These are phyloP conservation scores for Venustampulla echinocandica DNA, from an alignment of 495 filamentous ascomycete species.

Conservation along the genomic window DNA sequence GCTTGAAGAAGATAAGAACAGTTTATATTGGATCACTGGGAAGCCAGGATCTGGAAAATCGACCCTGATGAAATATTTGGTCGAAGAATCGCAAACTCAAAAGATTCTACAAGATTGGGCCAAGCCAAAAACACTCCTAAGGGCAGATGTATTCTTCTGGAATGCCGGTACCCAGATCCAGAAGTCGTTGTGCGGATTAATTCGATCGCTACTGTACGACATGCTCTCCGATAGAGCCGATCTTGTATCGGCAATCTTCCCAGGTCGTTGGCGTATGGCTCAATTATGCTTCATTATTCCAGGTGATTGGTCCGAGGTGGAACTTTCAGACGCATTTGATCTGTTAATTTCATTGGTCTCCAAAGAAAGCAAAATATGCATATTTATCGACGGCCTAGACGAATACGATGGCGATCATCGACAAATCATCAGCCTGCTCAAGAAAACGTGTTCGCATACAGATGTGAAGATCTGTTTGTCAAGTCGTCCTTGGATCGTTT, in stretches of 20 bases:
- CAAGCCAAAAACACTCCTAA: background rate
- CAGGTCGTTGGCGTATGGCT: background rate
- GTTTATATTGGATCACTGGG: constrained; percentile 27
- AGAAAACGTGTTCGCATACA: background rate
- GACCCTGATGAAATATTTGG: constrained; percentile 27
- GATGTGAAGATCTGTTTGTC: constrained; percentile 29
- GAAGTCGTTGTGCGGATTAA: constrained; percentile 34
- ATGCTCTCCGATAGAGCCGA: constrained; percentile 18
- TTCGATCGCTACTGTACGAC: constrained; percentile 34
- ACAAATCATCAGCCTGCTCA: constrained; percentile 18
- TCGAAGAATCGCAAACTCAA: background rate
- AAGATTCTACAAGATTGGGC: background rate
- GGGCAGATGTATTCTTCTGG: constrained; percentile 33
- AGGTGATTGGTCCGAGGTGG: background rate
- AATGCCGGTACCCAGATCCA: constrained; percentile 27
- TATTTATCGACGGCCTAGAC: constrained; percentile 29
- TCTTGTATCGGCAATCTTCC: background rate
- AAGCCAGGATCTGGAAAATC: constrained; percentile 30
- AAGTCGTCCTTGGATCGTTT: constrained; percentile 24
- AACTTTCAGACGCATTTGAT: background rate
- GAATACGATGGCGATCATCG: constrained; percentile 24
- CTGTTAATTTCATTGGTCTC: background rate
- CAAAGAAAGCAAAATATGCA: constrained; percentile 8
- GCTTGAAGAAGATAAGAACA: constrained; percentile 20
- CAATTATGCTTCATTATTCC: background rate